A percentile compares a stretch with the other conserved stretches of the same genome.
Conservation (phyloP, 441 rosid genomes). For the Erysimum cheiri region DNA sequence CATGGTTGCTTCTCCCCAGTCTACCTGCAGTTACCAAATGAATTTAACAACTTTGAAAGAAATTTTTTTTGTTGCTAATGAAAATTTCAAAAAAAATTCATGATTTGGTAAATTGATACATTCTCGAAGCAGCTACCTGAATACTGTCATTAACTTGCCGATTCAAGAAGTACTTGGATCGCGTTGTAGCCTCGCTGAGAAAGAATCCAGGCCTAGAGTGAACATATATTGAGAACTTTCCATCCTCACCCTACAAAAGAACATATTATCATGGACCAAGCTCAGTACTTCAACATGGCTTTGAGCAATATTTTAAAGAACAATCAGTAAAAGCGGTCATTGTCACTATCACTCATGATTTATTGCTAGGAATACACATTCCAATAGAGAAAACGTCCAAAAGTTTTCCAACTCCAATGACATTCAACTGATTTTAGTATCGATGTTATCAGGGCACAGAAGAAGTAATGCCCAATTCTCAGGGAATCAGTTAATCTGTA, state of each 20-base stretch:
- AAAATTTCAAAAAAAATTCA: too few relatives aligned
- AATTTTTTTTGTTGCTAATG: background rate
- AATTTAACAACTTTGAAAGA: background rate
- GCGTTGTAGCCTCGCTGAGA: conserved; percentile 80
- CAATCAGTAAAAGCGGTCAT: background rate
- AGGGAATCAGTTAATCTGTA: background rate
- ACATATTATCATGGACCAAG: conserved; percentile 3
- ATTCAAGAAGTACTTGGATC: conserved; percentile 68
- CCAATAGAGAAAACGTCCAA: background rate
- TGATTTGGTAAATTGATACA: background rate
- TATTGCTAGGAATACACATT: background rate
- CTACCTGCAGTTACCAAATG: conserved; percentile 63
- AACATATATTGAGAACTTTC: conserved; percentile 78
- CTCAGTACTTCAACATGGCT: conserved; percentile 1
- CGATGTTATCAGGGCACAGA: background rate
- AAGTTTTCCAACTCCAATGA: conserved; percentile 6
- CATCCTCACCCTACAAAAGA: conserved; percentile 73
- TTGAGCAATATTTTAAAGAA: background rate
- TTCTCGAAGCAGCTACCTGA: conserved; percentile 58
- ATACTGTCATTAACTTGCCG: conserved; percentile 92
- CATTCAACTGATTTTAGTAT: background rate
- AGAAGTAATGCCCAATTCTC: background rate
- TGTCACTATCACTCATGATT: background rate
- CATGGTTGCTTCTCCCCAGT: conserved; percentile 98
- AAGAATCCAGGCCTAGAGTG: conserved; percentile 97